These are phyloP conservation scores for Bryoglossum gracile DNA, from an alignment of 495 filamentous ascomycete genomes.

Conservation along the genomic window DNA sequence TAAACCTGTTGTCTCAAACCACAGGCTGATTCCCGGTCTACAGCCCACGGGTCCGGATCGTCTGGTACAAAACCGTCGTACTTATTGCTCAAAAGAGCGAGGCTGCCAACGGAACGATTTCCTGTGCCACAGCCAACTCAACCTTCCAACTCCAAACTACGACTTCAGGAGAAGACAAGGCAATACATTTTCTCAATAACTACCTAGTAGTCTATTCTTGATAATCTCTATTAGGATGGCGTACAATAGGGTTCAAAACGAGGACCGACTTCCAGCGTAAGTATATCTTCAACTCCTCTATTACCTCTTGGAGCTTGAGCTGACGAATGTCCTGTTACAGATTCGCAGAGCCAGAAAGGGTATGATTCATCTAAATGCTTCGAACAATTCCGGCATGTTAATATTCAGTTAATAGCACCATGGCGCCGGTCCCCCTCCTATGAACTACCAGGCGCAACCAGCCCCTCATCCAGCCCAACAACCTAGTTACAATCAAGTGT, in stretches of 20 bases:
- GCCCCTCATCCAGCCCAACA: slow-evolving; percentile 25
- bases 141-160: too few relatives aligned
- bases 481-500: slow-evolving; percentile 26
- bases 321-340: slow-evolving; percentile 39
- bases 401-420: slow-evolving; percentile 1
- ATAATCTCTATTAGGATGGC: slow-evolving; percentile 67
- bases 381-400: background rate
- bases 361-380: slow-evolving; percentile 30
- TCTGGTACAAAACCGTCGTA: too few relatives aligned
- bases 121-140: too few relatives aligned
- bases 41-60: too few relatives aligned
- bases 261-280: slow-evolving; percentile 95
- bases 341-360: slow-evolving; percentile 92
- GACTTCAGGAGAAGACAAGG: too few relatives aligned
- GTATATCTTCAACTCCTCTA: slow-evolving; percentile 29
- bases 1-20: background rate
- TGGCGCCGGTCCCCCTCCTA: too few relatives aligned
- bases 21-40: background rate
- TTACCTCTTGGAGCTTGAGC: background rate
- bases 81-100: too few relatives aligned
- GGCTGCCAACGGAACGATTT: too few relatives aligned
- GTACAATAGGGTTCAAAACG: slow-evolving; percentile 88
- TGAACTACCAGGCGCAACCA: too few relatives aligned
- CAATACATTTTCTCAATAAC: too few relatives aligned
- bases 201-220: too few relatives aligned